Base-by-base conservation (phyloP, 2,329 filamentous ascomycete genomes). In the Calonectria pteridis region DNA sequence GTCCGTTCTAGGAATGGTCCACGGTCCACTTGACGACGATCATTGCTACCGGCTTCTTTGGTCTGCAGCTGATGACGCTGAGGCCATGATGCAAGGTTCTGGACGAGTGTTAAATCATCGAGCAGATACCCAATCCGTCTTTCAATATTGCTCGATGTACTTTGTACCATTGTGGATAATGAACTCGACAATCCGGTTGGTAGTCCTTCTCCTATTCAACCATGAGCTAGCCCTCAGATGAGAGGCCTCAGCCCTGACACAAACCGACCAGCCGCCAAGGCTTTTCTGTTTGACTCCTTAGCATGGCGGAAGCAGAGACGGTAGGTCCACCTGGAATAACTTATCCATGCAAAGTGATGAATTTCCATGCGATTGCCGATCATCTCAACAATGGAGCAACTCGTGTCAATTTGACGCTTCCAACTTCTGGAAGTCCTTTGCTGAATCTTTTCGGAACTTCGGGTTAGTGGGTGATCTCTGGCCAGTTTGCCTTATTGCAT, bases 1-100 rank as follows among this genome's bases (percentile, higher is more conserved):
- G 64, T 77, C 46, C 69, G 40, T 29, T 62, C 51, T 49, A 31
- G 65, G 50, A 71, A 65, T 73, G 29, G 69, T n/a, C 14, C 31
- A 51, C 63, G 31, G 70, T 71, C 35, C 55, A 62, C 59, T 73
- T n/a, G 66, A 51, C 55, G 35, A 70, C 46, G 28, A 46, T 53
- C 55, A 43, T 55, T 65, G 49, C 35, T 53, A n/a, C 58, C 28
- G 20, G 20, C 58, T 49, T 46, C 33, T 28, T 50, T 51, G 33
- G 26, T 35, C 23, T 37, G n/a, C 35, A 62, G 55, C 33, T 40
- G 23, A 40, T 62, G 55, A 40, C 23, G 43, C 49, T 35, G n/a
- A 68, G 40, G 53, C 66, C 37, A 62, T 28, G 26, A n/a, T 62
- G 33, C 55, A 62, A 62, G 55, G 55, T 40, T 62, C 55, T 40